Percentiles rank a stretch among this genome's conserved stretches.
phyloP scores from a whole-genome alignment of 805 yeast genomes.

The Priceomyces fermenticarens region DNA sequence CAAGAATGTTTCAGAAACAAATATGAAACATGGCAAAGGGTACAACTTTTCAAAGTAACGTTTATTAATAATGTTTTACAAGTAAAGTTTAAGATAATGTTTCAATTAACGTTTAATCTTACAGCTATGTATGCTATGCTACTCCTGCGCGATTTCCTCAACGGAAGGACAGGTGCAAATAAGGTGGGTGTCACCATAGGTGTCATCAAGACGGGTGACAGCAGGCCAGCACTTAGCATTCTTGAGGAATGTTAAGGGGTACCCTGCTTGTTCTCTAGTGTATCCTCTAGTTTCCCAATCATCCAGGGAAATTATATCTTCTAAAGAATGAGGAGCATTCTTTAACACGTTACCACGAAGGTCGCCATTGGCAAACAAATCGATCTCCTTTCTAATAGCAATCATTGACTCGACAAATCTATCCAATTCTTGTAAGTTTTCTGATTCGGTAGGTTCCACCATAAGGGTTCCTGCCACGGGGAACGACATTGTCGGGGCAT shows the following conservation, averaged over 20 bases:
- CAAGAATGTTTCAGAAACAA: too few species aligned
- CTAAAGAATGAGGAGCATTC: constrained; percentile 89
- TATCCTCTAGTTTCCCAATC: constrained; percentile 89
- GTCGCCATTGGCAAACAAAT: constrained; percentile 62
- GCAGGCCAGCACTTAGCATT: constrained; percentile 91
- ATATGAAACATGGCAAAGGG: too few species aligned
- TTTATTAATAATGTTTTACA: too few species aligned
- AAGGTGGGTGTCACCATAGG: constrained; percentile 89
- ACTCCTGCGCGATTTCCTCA: constrained; percentile 53
- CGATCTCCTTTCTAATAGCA: constrained; percentile 78
- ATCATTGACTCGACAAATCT: constrained; percentile 87
- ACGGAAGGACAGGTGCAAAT: constrained; percentile 92
- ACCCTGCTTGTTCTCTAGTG: constrained; percentile 90
- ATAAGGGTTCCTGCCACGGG: constrained; percentile 96
- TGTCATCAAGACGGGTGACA: constrained; percentile 89
- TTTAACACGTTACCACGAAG: constrained; percentile 69
- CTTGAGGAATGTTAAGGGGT: constrained; percentile 75
- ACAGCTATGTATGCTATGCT: too few species aligned
- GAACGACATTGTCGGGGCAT: constrained; percentile 98
- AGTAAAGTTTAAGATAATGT: too few species aligned
- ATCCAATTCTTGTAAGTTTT: constrained; percentile 82
- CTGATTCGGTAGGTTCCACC: constrained; percentile 98
- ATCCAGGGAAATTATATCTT: constrained; percentile 62
- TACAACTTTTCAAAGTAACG: too few species aligned
- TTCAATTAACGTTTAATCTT: too few species aligned